phyloP scores from a whole-genome alignment of 1,284 basidiomycete genomes.

The Ustilago curta region DNA sequence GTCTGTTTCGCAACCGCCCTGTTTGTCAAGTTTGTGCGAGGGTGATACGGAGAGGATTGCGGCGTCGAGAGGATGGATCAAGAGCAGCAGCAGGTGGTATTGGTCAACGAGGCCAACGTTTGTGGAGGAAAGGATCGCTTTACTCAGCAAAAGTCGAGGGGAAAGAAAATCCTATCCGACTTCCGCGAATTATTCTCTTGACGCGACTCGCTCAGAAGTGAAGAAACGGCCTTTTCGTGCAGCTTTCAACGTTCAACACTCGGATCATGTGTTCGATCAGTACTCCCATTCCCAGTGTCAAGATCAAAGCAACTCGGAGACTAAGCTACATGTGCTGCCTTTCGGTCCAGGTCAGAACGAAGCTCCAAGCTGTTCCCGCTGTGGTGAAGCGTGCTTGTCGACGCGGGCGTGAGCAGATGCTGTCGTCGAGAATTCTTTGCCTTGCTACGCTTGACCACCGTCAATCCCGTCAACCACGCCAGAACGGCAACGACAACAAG shows the following conservation, averaged over 20 bases:
- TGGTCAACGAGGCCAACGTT: neutral
- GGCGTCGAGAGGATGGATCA: no score
- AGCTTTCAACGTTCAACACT: neutral
- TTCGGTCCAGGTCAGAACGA: constrained; percentile 26
- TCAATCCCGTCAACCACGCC: constrained; percentile 25
- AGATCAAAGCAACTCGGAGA: neutral
- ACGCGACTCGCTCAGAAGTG: no score
- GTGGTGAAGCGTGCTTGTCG: constrained; percentile 23
- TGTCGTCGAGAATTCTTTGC: constrained; percentile 13
- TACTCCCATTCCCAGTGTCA: neutral
- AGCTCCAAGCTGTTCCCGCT: constrained; percentile 34
- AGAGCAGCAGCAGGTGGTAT: neutral
- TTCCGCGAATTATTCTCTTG: constrained; percentile 4
- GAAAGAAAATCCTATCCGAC: neutral
- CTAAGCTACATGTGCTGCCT: constrained; percentile 22
- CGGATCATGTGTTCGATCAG: neutral
- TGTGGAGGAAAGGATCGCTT: constrained; percentile 31
- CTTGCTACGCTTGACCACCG: constrained; percentile 33
- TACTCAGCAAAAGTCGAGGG: constrained; percentile 19
- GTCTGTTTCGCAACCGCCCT: neutral
- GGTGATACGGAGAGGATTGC: neutral
- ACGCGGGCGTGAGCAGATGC: constrained; percentile 25
- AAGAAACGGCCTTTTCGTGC: no score
- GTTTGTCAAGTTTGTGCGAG: neutral
- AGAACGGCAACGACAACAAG: constrained; percentile 25